phyloP scores from a whole-genome alignment of 305 asterid genomes.

The Solanum hybrid region DNA sequence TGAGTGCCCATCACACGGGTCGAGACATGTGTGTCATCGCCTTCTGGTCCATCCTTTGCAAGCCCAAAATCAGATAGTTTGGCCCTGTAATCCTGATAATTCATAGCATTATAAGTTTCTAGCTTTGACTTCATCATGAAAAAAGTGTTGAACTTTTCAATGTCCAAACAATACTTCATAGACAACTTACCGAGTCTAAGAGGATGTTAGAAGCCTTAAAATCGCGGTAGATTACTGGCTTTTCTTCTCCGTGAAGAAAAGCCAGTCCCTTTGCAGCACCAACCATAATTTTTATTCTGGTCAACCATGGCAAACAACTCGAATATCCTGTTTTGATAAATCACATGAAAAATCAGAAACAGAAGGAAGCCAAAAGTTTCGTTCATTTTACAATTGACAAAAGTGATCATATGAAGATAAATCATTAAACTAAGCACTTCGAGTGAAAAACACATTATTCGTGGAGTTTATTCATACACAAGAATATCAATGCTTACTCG shows the following conservation, averaged over 20 bases:
- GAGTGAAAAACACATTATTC: background rate
- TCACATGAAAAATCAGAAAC: background rate
- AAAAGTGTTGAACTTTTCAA: background rate
- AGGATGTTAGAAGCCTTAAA: constrained; percentile 25
- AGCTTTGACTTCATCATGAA: background rate
- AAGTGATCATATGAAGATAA: background rate
- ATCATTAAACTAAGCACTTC: background rate
- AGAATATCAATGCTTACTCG: constrained; percentile 6
- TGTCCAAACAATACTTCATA: background rate
- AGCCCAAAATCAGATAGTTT: constrained; percentile 23
- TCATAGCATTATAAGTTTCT: background rate
- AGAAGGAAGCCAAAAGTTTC: background rate
- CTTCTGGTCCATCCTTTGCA: constrained; percentile 25
- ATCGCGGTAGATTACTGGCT: constrained; percentile 25
- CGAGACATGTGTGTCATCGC: constrained; percentile 12
- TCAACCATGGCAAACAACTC: constrained; percentile 21
- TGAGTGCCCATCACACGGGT: constrained; percentile 24
- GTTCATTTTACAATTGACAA: background rate
- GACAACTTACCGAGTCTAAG: constrained; percentile 14
- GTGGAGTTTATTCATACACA: background rate
- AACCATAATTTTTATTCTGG: constrained; percentile 19
- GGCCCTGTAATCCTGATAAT: constrained; percentile 18
- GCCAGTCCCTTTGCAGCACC: constrained; percentile 30
- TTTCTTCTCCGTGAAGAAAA: constrained; percentile 27
- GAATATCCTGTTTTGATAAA: constrained; percentile 17